phyloP scores from a whole-genome alignment of 352 stramenopile species.

The Hyaloperonospora brassicae region DNA sequence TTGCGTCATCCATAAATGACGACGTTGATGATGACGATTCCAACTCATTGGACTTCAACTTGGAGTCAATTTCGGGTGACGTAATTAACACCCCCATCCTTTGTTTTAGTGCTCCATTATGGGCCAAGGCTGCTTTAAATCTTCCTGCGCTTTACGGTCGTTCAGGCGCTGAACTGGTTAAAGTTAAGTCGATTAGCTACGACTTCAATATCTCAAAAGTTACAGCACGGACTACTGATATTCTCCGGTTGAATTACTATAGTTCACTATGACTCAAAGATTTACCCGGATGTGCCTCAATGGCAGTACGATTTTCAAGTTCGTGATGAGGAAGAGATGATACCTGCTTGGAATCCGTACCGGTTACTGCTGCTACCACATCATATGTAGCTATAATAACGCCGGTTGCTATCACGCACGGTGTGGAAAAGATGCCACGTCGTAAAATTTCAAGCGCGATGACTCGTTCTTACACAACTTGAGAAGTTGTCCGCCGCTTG shows the following conservation, averaged over 20 bases:
- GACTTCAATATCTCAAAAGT: not conserved
- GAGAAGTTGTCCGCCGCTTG: not conserved
- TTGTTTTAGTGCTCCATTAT: not conserved
- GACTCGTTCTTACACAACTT: not conserved
- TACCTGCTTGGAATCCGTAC: not conserved
- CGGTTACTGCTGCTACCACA: not conserved
- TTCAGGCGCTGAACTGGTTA: not conserved
- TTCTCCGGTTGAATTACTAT: not conserved
- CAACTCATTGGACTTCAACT: not conserved
- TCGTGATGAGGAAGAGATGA: not conserved
- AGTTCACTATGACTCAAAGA: not conserved
- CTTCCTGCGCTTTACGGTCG: not conserved
- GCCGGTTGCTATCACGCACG: not conserved
- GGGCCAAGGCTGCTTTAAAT: not conserved
- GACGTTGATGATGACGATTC: not conserved
- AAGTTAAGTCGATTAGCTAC: not conserved
- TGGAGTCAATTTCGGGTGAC: not conserved
- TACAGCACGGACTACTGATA: not conserved
- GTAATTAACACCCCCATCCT: not conserved
- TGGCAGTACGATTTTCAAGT: conserved; percentile 1
- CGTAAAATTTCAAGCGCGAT: not conserved
- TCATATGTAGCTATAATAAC: not conserved
- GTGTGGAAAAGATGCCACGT: not conserved
- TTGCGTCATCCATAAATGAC: not conserved
- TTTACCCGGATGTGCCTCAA: not conserved